Percentiles rank a stretch among this genome's conserved stretches.
Evolutionary conservation across 1,139 yeast species (phyloP).

Genomic region (Yamadazyma oceani): DNA sequence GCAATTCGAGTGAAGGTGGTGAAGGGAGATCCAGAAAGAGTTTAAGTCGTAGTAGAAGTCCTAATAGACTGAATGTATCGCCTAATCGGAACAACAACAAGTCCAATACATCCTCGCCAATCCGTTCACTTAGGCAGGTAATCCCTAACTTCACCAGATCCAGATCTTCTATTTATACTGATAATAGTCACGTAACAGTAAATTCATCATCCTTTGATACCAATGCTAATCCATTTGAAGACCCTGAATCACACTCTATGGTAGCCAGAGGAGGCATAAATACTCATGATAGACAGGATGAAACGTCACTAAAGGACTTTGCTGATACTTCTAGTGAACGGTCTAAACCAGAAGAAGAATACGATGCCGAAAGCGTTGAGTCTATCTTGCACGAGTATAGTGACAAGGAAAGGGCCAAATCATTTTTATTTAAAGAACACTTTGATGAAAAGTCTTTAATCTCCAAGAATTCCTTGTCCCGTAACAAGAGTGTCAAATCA

Average conservation of each 20-base stretch:
- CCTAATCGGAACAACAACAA: too few relatives aligned
- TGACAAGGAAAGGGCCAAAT: conserved; percentile 11
- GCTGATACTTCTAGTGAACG: conserved; percentile 40
- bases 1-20: neutral
- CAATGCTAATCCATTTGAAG: conserved; percentile 1
- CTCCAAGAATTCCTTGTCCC: conserved; percentile 6
- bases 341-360: conserved; percentile 11
- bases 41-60: neutral
- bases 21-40: conserved; percentile 1
- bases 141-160: conserved; percentile 26
- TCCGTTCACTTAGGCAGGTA: conserved; percentile 12
- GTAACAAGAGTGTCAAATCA: conserved; percentile 8
- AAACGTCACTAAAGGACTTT: conserved; percentile 34
- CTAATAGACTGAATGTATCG: neutral
- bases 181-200: conserved; percentile 5
- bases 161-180: conserved; percentile 19
- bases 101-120: conserved; percentile 14
- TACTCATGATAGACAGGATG: neutral
- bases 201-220: neutral
- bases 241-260: neutral
- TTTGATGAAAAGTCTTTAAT: conserved; percentile 24
- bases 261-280: too few relatives aligned
- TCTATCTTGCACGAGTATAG: conserved; percentile 34
- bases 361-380: conserved; percentile 34
- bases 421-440: conserved; percentile 31